These are phyloP conservation scores for Argentina anserina DNA, from an alignment of 306 rosid genomes.

Conservation along the genomic window DNA sequence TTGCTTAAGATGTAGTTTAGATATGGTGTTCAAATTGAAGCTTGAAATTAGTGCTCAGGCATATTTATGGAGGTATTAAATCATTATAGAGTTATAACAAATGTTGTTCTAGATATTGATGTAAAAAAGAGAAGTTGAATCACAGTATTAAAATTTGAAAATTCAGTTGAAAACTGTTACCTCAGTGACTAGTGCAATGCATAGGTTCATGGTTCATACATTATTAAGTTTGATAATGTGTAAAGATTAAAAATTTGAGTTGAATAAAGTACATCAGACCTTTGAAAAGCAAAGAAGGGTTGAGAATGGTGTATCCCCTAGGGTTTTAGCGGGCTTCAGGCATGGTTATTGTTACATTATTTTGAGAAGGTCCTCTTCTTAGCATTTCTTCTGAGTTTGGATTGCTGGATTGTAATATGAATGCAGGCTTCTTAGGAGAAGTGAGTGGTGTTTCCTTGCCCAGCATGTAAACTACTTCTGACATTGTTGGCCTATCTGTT, in stretches of 20 bases:
- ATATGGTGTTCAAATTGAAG: too few species aligned
- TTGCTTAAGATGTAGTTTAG: not conserved
- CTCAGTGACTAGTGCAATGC: not conserved
- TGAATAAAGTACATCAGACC: not conserved
- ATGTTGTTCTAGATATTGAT: not conserved
- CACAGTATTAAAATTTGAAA: too few species aligned
- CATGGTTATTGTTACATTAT: not conserved
- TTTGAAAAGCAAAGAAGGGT: not conserved
- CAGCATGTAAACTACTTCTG: conserved; percentile 50
- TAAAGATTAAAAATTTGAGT: not conserved
- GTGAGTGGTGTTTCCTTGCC: conserved; percentile 36
- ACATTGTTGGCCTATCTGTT: conserved; percentile 55
- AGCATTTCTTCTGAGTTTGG: not conserved
- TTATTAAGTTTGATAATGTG: not conserved
- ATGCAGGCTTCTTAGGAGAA: not conserved
- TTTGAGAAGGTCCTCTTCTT: not conserved
- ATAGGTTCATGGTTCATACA: too few species aligned
- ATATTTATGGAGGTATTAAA: too few species aligned
- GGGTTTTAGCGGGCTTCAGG: conserved; percentile 3
- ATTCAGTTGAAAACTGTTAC: too few species aligned
- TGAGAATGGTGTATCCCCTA: not conserved
- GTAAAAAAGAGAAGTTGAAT: too few species aligned
- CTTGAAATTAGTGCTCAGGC: not conserved
- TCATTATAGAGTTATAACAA: too few species aligned
- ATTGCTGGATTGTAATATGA: conserved; percentile 3